phyloP scores from a whole-genome alignment of 768 basidiomycete species.

The Hydnomerulius pinastri region DNA sequence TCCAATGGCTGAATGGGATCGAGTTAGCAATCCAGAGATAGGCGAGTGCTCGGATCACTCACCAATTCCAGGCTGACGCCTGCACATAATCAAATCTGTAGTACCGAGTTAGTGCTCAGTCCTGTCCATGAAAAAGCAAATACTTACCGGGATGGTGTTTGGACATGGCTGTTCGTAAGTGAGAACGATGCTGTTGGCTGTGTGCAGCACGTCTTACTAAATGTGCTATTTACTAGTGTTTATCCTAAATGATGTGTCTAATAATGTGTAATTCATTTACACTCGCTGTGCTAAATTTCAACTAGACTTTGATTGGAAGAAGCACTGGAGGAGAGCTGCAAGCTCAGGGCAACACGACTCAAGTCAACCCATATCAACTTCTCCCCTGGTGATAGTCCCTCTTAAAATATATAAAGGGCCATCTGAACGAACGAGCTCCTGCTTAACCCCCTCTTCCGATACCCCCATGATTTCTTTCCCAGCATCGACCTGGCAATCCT shows the following conservation, averaged over 20 bases:
- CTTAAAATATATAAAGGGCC: slow-evolving; percentile 4
- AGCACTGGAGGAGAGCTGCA: no score
- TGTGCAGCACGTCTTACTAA: slow-evolving; percentile 5
- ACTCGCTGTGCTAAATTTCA: no score
- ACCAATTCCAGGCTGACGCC: slow-evolving; percentile 98
- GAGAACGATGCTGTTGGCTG: neutral
- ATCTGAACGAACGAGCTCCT: slow-evolving; percentile 8
- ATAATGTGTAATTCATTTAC: no score
- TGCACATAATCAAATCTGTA: slow-evolving; percentile 95
- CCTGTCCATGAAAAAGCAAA: neutral
- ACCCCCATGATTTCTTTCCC: slow-evolving; percentile 35
- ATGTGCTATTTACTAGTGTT: slow-evolving; percentile 17
- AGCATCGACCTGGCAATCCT: slow-evolving; percentile 27
- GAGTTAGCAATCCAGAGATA: slow-evolving; percentile 9
- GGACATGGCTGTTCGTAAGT: slow-evolving; percentile 56
- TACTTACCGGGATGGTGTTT: slow-evolving; percentile 83
- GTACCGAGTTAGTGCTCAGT: neutral
- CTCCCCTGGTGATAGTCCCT: neutral
- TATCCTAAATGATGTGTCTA: slow-evolving; percentile 4
- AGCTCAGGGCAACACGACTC: no score
- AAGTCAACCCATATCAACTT: no score
- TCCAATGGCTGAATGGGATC: slow-evolving; percentile 73
- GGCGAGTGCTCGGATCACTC: slow-evolving; percentile 24
- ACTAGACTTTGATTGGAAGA: no score
- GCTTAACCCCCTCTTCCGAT: neutral